These are phyloP conservation scores for Jasminum sambac DNA, from an alignment of 257 asterid genomes.

Conservation along the genomic window DNA sequence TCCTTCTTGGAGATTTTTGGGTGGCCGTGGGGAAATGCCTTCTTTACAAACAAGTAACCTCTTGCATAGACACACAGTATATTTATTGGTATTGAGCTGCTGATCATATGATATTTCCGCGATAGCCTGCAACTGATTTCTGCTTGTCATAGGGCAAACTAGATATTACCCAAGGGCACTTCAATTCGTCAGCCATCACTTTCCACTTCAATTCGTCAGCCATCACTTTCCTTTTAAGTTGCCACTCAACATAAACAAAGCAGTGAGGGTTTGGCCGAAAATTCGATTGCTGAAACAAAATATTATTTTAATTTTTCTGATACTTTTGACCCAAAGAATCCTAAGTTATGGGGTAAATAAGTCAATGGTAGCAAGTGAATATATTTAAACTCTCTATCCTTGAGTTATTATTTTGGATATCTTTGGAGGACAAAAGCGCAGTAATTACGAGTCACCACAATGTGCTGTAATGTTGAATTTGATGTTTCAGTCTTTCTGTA, in stretches of 20 bases:
- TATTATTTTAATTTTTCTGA: too few species aligned
- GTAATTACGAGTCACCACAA: slow-evolving; percentile 14
- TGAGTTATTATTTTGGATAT: not conserved
- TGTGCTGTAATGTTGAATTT: not conserved
- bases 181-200: too few species aligned
- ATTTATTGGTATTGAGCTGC: not conserved
- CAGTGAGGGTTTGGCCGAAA: not conserved
- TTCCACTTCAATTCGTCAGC: not conserved
- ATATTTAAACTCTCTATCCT: not conserved
- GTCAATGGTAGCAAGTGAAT: not conserved
- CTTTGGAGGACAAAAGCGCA: slow-evolving; percentile 3
- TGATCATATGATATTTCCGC: not conserved
- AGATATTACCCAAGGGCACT: not conserved
- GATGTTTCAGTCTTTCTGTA: not conserved
- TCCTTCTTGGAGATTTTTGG: too few species aligned
- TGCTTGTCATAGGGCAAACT: not conserved
- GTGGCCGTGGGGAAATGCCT: not conserved
- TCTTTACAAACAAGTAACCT: not conserved
- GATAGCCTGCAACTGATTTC: not conserved
- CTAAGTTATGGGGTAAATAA: not conserved
- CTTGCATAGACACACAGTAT: slow-evolving; percentile 4
- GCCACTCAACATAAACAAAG: not conserved
- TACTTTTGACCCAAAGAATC: not conserved
- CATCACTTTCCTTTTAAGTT: not conserved
- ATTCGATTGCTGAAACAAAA: too few species aligned